These are phyloP conservation scores for Amaranthus cruentus DNA, from an alignment of 148 eudicot species.

Conservation along the genomic window DNA sequence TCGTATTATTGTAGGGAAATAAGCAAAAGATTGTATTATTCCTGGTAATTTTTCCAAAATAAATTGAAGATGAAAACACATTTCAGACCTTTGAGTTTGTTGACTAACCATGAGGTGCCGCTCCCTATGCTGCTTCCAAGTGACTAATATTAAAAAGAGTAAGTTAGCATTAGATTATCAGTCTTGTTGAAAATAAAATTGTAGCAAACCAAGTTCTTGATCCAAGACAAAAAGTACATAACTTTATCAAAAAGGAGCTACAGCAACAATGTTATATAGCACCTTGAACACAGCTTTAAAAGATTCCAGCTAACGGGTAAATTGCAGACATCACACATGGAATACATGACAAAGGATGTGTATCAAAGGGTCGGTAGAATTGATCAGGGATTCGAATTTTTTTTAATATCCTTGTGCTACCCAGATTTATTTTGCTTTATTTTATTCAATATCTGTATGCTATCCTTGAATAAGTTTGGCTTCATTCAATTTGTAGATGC, in stretches of 20 bases:
- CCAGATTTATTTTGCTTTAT: too few relatives aligned
- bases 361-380: too few relatives aligned
- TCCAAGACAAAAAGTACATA: neutral
- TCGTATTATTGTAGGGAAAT: too few relatives aligned
- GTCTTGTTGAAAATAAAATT: neutral
- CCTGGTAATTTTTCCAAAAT: too few relatives aligned
- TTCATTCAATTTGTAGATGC: too few relatives aligned
- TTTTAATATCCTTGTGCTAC: too few relatives aligned
- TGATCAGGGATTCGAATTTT: too few relatives aligned
- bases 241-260: neutral
- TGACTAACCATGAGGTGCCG: constrained; percentile 74
- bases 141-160: constrained; percentile 38
- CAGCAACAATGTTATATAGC: neutral
- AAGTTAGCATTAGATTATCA: neutral
- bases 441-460: too few relatives aligned
- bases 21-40: too few relatives aligned
- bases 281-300: neutral
- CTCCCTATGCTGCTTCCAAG: constrained; percentile 76
- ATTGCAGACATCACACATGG: neutral
- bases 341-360: too few relatives aligned
- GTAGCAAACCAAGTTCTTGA: neutral
- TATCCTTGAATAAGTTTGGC: too few relatives aligned
- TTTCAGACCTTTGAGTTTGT: constrained; percentile 80
- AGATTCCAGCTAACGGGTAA: neutral
- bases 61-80: constrained; percentile 15